These are phyloP conservation scores for Gastrolobium villosum DNA, from an alignment of 306 rosid genomes.

Conservation along the genomic window DNA sequence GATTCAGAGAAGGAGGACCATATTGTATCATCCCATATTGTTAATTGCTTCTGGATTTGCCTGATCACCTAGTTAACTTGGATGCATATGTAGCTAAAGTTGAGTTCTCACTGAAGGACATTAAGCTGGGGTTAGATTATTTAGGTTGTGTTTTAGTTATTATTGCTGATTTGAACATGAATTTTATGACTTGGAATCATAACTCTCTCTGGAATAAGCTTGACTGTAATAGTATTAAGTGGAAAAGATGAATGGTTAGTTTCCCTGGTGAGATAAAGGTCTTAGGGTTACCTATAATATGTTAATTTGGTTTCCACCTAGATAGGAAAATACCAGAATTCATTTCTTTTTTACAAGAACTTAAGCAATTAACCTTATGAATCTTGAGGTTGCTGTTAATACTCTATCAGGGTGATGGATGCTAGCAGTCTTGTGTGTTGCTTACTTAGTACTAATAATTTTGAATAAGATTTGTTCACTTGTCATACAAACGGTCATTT, in stretches of 20 bases:
- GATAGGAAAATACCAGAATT: slow-evolving; percentile 19
- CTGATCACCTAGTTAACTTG: slow-evolving; percentile 35
- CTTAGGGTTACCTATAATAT: background rate
- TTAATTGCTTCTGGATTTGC: slow-evolving; percentile 31
- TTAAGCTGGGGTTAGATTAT: slow-evolving; percentile 25
- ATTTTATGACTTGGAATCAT: slow-evolving; percentile 28
- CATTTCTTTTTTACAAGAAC: slow-evolving; percentile 29
- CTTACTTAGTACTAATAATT: slow-evolving; percentile 2
- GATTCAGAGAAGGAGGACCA: too few species aligned
- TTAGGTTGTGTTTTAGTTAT: slow-evolving; percentile 29
- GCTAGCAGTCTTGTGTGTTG: slow-evolving; percentile 24
- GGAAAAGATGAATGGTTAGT: slow-evolving; percentile 31
- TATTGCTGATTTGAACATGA: slow-evolving; percentile 33
- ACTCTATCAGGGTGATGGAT: slow-evolving; percentile 8
- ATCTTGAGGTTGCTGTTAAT: slow-evolving; percentile 12
- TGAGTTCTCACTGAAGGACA: slow-evolving; percentile 32
- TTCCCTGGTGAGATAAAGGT: slow-evolving; percentile 26
- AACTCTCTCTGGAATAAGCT: slow-evolving; percentile 37
- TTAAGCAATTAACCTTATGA: slow-evolving; percentile 12
- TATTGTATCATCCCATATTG: background rate
- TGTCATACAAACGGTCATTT: slow-evolving; percentile 27
- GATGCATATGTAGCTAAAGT: slow-evolving; percentile 40
- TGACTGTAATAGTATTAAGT: background rate
- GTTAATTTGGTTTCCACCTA: slow-evolving; percentile 20
- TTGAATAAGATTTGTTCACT: slow-evolving; percentile 12